Conservation (phyloP, 352 stramenopile genomes). For the Elongisporangium prolatum region DNA sequence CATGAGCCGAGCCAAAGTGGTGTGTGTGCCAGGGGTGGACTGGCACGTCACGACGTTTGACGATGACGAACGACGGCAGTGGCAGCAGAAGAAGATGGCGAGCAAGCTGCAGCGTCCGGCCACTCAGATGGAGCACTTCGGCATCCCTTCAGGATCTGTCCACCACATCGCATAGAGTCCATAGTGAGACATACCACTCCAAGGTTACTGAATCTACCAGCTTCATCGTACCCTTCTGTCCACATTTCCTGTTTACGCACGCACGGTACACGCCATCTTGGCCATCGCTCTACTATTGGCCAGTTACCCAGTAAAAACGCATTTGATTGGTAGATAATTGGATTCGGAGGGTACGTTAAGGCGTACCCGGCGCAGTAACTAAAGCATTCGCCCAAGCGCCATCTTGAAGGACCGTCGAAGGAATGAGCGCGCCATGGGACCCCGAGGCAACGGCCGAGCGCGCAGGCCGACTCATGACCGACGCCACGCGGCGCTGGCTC, state of each 20-base stretch:
- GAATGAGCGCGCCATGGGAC: too few relatives aligned
- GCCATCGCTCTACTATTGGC: too few relatives aligned
- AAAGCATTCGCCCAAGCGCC: too few relatives aligned
- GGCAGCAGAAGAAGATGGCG: slow-evolving; percentile 95
- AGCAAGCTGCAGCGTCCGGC: slow-evolving; percentile 88
- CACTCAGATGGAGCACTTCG: slow-evolving; percentile 65
- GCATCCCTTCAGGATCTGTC: slow-evolving; percentile 32
- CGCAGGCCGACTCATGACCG: slow-evolving; percentile 30
- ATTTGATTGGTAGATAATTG: too few relatives aligned
- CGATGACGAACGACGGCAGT: slow-evolving; percentile 69
- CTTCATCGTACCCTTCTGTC: too few relatives aligned
- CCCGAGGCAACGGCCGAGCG: slow-evolving; percentile 22
- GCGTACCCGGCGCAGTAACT: too few relatives aligned
- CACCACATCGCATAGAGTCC: slow-evolving; percentile 25
- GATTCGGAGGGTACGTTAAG: too few relatives aligned
- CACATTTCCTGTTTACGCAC: too few relatives aligned
- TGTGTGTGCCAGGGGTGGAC: slow-evolving; percentile 65
- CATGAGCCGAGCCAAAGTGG: slow-evolving; percentile 72
- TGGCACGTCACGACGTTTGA: slow-evolving; percentile 79
- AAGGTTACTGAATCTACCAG: neutral
- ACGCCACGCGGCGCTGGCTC: slow-evolving; percentile 64
- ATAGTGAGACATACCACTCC: too few relatives aligned
- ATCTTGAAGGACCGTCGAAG: too few relatives aligned
- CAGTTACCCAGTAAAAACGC: too few relatives aligned
- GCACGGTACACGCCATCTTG: too few relatives aligned